These are phyloP conservation scores for Didymella sp. DNA, from an alignment of 2,329 filamentous ascomycete genomes.

Conservation along the genomic window DNA sequence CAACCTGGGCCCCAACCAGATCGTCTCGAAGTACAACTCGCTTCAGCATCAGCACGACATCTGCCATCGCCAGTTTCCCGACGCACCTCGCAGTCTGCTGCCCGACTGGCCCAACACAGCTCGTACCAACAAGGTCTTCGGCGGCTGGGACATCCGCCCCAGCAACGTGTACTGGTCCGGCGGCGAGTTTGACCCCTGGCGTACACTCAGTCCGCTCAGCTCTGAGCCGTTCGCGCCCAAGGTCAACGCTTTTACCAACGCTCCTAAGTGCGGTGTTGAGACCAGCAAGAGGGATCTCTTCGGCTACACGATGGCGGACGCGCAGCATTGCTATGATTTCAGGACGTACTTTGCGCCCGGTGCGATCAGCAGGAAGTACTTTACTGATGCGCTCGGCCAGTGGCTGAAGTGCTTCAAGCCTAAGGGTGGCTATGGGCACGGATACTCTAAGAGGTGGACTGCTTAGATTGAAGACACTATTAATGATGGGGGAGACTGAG, in stretches of 20 bases:
- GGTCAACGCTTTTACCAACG: slow-evolving; percentile 48
- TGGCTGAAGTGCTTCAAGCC: slow-evolving; percentile 56
- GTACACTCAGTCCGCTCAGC: slow-evolving; percentile 55
- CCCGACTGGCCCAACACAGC: slow-evolving; percentile 52
- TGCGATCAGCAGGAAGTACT: slow-evolving; percentile 46
- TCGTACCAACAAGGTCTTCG: slow-evolving; percentile 53
- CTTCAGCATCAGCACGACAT: slow-evolving; percentile 53
- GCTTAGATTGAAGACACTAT: slow-evolving; percentile 1
- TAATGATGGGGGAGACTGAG: neutral
- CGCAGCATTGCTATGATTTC: slow-evolving; percentile 60
- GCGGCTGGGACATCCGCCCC: slow-evolving; percentile 61
- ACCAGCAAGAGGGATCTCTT: slow-evolving; percentile 53
- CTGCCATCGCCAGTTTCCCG: slow-evolving; percentile 59
- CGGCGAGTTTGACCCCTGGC: slow-evolving; percentile 62
- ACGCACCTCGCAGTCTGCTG: slow-evolving; percentile 50
- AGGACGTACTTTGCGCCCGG: slow-evolving; percentile 44
- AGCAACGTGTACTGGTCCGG: slow-evolving; percentile 60
- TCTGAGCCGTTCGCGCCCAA: slow-evolving; percentile 52
- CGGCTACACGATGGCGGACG: slow-evolving; percentile 55
- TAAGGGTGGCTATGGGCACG: slow-evolving; percentile 4
- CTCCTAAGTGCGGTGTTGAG: slow-evolving; percentile 54
- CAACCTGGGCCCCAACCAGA: slow-evolving; percentile 56
- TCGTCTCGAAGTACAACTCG: slow-evolving; percentile 58
- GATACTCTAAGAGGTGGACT: slow-evolving; percentile 10
- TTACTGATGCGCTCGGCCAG: slow-evolving; percentile 52